Conservation (phyloP, 106 monocot genomes). For the Narthecium ossifragum region DNA sequence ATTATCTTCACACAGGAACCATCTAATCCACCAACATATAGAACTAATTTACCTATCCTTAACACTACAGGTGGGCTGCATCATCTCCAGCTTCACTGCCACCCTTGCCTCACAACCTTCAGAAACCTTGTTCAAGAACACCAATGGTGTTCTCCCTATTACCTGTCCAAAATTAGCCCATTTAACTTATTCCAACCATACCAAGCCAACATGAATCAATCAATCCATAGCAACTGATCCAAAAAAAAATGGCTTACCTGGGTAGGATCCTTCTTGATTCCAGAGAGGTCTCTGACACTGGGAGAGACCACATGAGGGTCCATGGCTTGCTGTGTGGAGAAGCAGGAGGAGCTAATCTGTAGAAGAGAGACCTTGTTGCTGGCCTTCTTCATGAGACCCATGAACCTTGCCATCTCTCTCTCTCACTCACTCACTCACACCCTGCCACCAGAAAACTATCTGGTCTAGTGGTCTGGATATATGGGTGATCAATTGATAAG, state of each 20-base stretch:
- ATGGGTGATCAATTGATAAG: too few relatives aligned
- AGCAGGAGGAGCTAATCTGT: constrained; percentile 8
- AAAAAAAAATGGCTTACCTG: constrained; percentile 19
- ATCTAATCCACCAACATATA: neutral
- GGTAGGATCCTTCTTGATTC: constrained; percentile 42
- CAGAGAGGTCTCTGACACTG: constrained; percentile 13
- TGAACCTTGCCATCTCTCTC: constrained; percentile 31
- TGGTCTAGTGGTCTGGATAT: too few relatives aligned
- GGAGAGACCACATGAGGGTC: constrained; percentile 8
- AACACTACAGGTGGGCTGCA: constrained; percentile 84
- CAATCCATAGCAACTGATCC: neutral
- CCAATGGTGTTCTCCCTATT: constrained; percentile 78
- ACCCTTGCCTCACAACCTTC: constrained; percentile 67
- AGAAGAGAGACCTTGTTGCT: constrained; percentile 12
- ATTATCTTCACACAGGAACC: too few relatives aligned
- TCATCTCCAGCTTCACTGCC: constrained; percentile 71
- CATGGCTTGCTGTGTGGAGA: constrained; percentile 22
- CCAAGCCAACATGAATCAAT: neutral
- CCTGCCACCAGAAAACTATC: too few relatives aligned
- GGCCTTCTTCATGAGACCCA: constrained; percentile 22
- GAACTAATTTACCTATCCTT: constrained; percentile 56
- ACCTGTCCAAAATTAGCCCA: too few relatives aligned
- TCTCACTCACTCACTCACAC: constrained; percentile 17
- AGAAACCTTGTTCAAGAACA: constrained; percentile 79
- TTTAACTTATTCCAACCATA: too few relatives aligned